Evolutionary conservation across 1,139 yeast genomes (phyloP).

Genomic region (Blastobotrys elegans): DNA sequence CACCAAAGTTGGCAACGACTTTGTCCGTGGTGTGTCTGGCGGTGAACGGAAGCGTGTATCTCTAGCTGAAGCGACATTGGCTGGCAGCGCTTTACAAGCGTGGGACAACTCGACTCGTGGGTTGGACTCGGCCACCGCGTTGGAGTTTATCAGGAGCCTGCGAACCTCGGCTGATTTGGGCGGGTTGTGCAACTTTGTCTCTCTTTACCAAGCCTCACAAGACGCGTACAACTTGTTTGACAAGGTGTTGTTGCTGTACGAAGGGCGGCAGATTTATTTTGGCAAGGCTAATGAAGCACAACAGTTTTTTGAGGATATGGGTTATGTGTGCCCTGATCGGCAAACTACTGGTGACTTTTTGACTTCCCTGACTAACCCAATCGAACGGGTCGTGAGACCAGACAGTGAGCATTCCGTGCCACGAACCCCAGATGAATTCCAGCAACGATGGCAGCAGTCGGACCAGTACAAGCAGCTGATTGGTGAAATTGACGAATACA

Average conservation of each 20-base stretch:
- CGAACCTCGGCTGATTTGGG: slow-evolving; percentile 57
- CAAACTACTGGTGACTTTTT: slow-evolving; percentile 81
- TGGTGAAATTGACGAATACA: slow-evolving; percentile 40
- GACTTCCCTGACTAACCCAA: slow-evolving; percentile 72
- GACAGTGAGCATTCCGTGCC: slow-evolving; percentile 67
- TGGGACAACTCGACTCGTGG: slow-evolving; percentile 79
- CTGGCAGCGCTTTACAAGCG: slow-evolving; percentile 59
- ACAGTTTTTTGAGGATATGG: slow-evolving; percentile 58
- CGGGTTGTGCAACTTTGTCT: slow-evolving; percentile 63
- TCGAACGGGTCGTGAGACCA: slow-evolving; percentile 50
- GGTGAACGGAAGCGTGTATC: slow-evolving; percentile 84
- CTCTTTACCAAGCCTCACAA: slow-evolving; percentile 80
- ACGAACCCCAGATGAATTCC: slow-evolving; percentile 63
- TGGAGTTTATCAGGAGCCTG: slow-evolving; percentile 67
- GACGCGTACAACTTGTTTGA: slow-evolving; percentile 72
- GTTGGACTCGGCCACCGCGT: slow-evolving; percentile 68
- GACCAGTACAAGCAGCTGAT: slow-evolving; percentile 41
- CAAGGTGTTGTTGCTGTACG: slow-evolving; percentile 65
- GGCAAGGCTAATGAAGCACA: slow-evolving; percentile 63
- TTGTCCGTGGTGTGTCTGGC: slow-evolving; percentile 75
- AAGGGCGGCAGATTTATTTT: slow-evolving; percentile 71
- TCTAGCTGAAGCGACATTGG: slow-evolving; percentile 60
- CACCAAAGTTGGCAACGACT: slow-evolving; percentile 68
- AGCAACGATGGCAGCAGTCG: slow-evolving; percentile 59
- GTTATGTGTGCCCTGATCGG: slow-evolving; percentile 66